Evolutionary conservation across 2,329 filamentous ascomycete genomes (phyloP), one percentile per base, ranked within the genome.

Genomic region (Aspergillus costaricaensis): DNA sequence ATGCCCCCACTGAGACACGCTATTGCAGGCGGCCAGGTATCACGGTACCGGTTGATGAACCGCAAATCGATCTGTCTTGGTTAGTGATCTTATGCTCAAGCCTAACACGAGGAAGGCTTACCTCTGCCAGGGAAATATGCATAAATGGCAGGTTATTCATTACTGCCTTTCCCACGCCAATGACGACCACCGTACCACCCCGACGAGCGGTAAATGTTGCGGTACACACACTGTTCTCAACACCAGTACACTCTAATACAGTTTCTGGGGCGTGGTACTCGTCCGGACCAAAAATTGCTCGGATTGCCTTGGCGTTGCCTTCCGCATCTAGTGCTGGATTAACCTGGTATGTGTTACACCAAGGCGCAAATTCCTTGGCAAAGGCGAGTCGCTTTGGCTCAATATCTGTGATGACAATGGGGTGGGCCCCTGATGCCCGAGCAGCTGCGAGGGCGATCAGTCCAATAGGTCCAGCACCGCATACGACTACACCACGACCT

Each of bases 1-100:
- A 89, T 79, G 0, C 83, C 83, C 3, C 86, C 85, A 43, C 80
- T 81, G 27, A 91, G 69, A 51, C 84, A 85, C 6, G 83, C 79
- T 36, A 91, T 87, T 0, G 85, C 88, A 0, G 84, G 82, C 0
- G 88, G 87, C 88, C 88, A 91, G 0, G 87, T 90, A 68, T 90
- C 86, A 43, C 83, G 80, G 70, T 90, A 91, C 7, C 88, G 81
- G 72, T 91, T 90, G 70, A 90, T 90, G 75, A 91, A 91, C 39
- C 83, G 85, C 25, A 91, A 77, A 65, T 89, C 81, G 64, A 90
- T 88, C 84, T 86, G 63, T 41, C 58, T 53, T 14, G 30, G 7
- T 52, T n/a, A 15, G 27, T 19, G 3, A 6, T 41, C 9, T 17
- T 2, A 10, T 12, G 14, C 3, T n/a, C 1, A n/a, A 4, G 17